Conservation (phyloP, 2,329 filamentous ascomycete species). For the Pseudocercospora cruenta region DNA sequence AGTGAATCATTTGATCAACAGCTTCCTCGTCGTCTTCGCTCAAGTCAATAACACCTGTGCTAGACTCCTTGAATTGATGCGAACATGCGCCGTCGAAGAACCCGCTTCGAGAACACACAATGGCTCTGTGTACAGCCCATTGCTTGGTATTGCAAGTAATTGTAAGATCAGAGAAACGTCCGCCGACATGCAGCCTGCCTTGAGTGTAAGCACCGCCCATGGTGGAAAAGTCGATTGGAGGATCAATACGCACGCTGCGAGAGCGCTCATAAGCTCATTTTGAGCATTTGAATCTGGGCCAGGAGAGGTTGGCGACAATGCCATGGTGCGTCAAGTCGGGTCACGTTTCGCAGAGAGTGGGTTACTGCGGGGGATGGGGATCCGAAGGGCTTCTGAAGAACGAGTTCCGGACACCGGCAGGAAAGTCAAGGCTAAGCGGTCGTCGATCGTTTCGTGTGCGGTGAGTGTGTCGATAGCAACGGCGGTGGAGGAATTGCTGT, state of each 20-base stretch:
- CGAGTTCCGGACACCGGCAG: slow-evolving; percentile 3
- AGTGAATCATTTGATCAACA: slow-evolving; percentile 46
- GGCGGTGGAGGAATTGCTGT: not conserved
- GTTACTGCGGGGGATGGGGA: slow-evolving; percentile 9
- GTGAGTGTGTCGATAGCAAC: not conserved
- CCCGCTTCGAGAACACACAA: slow-evolving; percentile 53
- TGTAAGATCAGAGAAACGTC: slow-evolving; percentile 54
- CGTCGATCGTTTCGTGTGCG: slow-evolving; percentile 6
- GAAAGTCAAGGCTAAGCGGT: slow-evolving; percentile 6
- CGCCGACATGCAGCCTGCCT: slow-evolving; percentile 40
- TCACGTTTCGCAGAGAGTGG: slow-evolving; percentile 14
- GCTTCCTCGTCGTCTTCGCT: slow-evolving; percentile 44
- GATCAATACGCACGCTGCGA: slow-evolving; percentile 49
- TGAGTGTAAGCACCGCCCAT: slow-evolving; percentile 32
- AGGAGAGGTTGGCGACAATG: slow-evolving; percentile 33
- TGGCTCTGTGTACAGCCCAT: slow-evolving; percentile 53
- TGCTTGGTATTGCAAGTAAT: slow-evolving; percentile 50
- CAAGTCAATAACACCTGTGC: slow-evolving; percentile 41
- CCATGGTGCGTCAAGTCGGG: slow-evolving; percentile 22
- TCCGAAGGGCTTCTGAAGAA: slow-evolving; percentile 12
- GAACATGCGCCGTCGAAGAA: slow-evolving; percentile 50
- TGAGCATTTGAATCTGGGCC: slow-evolving; percentile 42
- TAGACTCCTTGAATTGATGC: slow-evolving; percentile 39
- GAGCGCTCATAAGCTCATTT: slow-evolving; percentile 50
- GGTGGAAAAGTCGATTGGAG: slow-evolving; percentile 6